Evolutionary conservation across 2,329 filamentous ascomycete genomes (phyloP).

Genomic region (Fusarium staphyleae): DNA sequence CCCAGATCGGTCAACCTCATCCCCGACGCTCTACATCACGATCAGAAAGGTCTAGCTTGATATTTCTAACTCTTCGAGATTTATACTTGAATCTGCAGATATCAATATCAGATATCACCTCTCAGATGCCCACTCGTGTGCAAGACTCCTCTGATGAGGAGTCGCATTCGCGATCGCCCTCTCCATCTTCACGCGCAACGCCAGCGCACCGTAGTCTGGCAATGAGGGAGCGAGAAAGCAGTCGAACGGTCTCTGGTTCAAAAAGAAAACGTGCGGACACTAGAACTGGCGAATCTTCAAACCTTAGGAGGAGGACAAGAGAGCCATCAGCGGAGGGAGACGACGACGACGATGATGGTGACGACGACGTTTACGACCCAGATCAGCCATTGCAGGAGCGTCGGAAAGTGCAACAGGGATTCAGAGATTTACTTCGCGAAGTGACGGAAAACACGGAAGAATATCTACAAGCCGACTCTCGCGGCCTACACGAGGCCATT

Average conservation of each 20-base stretch:
- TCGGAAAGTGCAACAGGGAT: constrained; percentile 70
- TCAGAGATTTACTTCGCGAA: constrained; percentile 70
- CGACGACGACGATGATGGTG: constrained; percentile 31
- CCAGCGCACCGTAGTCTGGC: constrained; percentile 33
- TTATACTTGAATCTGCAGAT: neutral
- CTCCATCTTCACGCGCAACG: constrained; percentile 30
- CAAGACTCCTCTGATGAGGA: constrained; percentile 30
- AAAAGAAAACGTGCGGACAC: constrained; percentile 47
- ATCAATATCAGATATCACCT: neutral
- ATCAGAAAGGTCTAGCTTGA: neutral
- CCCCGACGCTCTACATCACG: neutral
- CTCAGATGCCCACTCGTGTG: constrained; percentile 41
- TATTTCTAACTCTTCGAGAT: too few species aligned
- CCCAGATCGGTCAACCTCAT: neutral
- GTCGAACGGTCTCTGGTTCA: constrained; percentile 34
- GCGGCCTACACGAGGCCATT: constrained; percentile 71
- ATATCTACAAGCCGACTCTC: constrained; percentile 70
- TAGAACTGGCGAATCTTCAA: constrained; percentile 32
- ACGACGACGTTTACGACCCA: constrained; percentile 72
- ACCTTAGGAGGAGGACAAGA: constrained; percentile 36
- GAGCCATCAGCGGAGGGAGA: constrained; percentile 36
- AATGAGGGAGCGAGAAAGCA: constrained; percentile 38
- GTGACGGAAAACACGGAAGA: constrained; percentile 75
- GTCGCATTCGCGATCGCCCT: constrained; percentile 32
- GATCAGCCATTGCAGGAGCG: constrained; percentile 80